Evolutionary conservation across 2,329 filamentous ascomycete species (phyloP), one percentile per base, ranked within the genome.

Genomic region (Pseudocercospora fuligena): DNA sequence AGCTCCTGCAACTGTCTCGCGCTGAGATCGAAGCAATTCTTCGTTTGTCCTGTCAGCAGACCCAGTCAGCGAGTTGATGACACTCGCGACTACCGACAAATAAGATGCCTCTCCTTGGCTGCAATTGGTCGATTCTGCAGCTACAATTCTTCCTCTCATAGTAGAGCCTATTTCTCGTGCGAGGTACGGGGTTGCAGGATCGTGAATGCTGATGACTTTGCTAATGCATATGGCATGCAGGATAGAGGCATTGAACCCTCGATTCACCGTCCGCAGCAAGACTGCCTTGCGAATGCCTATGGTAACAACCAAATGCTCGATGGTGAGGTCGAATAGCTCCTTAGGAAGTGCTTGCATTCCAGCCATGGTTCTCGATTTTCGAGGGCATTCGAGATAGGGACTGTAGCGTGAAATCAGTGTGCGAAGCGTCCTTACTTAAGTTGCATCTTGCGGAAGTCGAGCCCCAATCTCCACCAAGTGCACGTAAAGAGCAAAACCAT

Each of bases 201-300:
- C 47, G 8, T 66, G 6, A 2, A 59, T 51, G 25, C 56, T 49
- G 40, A 66, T 36, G 7, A 62, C 59, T 49, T 66, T 58, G 25
- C 46, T 47, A 14, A 51, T 31, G 23, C 64, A 66, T 9, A 66
- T 62, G 25, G 64, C 59, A 40, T 66, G 49, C 25, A 66, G 19
- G 3, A 66, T 61, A 6, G 64, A 49, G 5, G 31, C 23, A 59
- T 66, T 47, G 33, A 66, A 66, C 12, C n/a, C 27, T 58, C 40
- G 47, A n/a, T 36, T 56, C 23, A 66, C 64, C 3, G 59, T 49
- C 29, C 59, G 58, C 4, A 61, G 19, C 2, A 58, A 43, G 12
- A 66, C 59, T 4, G 64, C 64, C 56, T 59, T 66, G 14, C 56
- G 47, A 40, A 66, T 63, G 27, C 60, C 60, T 14, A 66, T 62